phyloP scores from a whole-genome alignment of 2,329 filamentous ascomycete genomes.

The Hypoxylon rubiginosum region DNA sequence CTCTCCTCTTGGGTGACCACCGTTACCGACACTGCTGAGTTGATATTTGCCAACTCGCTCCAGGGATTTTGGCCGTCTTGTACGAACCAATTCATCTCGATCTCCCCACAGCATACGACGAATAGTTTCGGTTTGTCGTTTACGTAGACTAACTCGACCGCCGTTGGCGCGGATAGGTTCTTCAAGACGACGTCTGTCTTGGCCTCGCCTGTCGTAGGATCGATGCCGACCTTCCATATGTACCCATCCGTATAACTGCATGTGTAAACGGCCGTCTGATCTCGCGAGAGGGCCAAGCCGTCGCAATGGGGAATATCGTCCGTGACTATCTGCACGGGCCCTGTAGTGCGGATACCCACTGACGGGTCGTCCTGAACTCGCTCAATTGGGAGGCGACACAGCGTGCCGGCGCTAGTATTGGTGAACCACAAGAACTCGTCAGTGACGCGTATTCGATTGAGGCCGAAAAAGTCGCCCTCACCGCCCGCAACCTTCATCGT shows the following conservation, averaged over 20 bases:
- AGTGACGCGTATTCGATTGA: slow-evolving; percentile 49
- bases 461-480: slow-evolving; percentile 47
- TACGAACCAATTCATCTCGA: slow-evolving; percentile 50
- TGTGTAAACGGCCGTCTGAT: slow-evolving; percentile 46
- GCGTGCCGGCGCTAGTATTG: slow-evolving; percentile 48
- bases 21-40: slow-evolving; percentile 44
- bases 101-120: slow-evolving; percentile 50
- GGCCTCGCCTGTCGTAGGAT: slow-evolving; percentile 40
- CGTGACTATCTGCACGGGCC: slow-evolving; percentile 44
- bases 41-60: slow-evolving; percentile 48
- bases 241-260: slow-evolving; percentile 48
- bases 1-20: slow-evolving; percentile 39
- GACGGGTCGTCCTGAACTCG: slow-evolving; percentile 33
- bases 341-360: slow-evolving; percentile 41
- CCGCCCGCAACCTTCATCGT: slow-evolving; percentile 41
- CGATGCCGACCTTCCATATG: slow-evolving; percentile 47
- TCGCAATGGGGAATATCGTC: slow-evolving; percentile 49
- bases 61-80: slow-evolving; percentile 46
- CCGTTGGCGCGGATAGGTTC: slow-evolving; percentile 50
- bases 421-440: slow-evolving; percentile 49
- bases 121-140: slow-evolving; percentile 45
- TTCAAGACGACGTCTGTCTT: slow-evolving; percentile 39
- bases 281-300: slow-evolving; percentile 45
- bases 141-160: slow-evolving; percentile 43
- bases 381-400: slow-evolving; percentile 49